Evolutionary conservation across 192 early-diverging fungal genomes (phyloP), one percentile per base, ranked within the genome.

Genomic region (Entomortierella beljakovae): DNA sequence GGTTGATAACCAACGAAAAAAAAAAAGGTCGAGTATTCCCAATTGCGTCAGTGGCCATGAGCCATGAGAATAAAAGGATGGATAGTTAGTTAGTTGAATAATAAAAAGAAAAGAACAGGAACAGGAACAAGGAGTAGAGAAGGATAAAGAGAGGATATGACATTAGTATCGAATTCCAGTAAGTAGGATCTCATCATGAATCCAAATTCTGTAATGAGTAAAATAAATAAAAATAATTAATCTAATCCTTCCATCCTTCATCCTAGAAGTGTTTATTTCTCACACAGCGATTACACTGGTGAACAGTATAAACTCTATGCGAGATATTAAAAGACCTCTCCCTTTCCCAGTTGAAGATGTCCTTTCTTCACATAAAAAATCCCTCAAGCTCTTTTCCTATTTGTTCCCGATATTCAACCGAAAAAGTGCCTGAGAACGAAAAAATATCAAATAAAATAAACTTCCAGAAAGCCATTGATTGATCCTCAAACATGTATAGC

Each of bases 341-440:
- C n/a, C n/a, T n/a, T n/a, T n/a, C n/a, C n/a, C n/a, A n/a, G 37
- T 38, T 38, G 37, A 8, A 13, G 6, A 38, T 46, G 15, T 15
- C 15, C 20, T 46, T 46, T 15, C 3, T 15, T 46, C 43, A 20
- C 43, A 3, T 15, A 20, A 11, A 3, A 2, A 11, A 11, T 46
- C 51, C 49, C 20, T 6, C 49, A 22, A 5, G 15, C 49, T 34
- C 18, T 42, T 49, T 11, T 62, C 46, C 31, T 62, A 62, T 62
- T 62, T 46, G 60, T 50, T 62, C 60, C 60, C 3, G 40, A 49
- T 1, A 26, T 6, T 9, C 18, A n/a, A 25, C 28, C 18, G 51
- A 26, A 6, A 29, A 20, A 20, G 40, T 46, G 13, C 60, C 60
- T 62, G 60, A 61, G 59, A 48, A 33, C 33, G 13, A 53, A 28